These are phyloP conservation scores for Dysphania ambrosioides DNA, from an alignment of 148 eudicot genomes.

Conservation along the genomic window DNA sequence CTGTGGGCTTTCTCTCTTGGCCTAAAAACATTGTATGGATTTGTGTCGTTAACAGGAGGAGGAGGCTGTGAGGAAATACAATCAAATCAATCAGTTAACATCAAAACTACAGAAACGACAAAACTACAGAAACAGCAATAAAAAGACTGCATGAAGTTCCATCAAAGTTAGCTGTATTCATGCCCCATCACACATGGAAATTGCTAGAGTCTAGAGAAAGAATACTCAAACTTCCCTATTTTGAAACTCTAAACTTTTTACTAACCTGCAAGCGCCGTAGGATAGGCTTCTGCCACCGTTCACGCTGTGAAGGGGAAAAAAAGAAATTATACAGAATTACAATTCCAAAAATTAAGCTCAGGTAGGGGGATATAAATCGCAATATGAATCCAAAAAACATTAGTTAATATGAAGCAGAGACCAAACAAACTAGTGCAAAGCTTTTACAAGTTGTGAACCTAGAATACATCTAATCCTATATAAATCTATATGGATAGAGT, in stretches of 20 bases:
- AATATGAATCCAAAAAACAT: neutral
- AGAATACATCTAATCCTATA: neutral
- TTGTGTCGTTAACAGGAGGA: constrained; percentile 95
- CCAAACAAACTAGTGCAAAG: neutral
- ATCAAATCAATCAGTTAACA: constrained; percentile 3
- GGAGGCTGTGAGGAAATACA: constrained; percentile 63
- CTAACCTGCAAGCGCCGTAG: constrained; percentile 93
- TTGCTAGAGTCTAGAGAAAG: neutral
- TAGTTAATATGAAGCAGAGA: neutral
- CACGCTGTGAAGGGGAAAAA: constrained; percentile 48
- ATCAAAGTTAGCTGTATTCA: neutral
- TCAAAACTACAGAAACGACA: too few species aligned
- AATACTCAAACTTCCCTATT: too few species aligned
- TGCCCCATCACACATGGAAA: neutral
- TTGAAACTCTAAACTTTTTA: too few species aligned
- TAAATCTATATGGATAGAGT: neutral
- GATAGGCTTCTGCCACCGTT: constrained; percentile 83
- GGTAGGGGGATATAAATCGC: constrained; percentile 2
- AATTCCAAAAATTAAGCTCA: neutral
- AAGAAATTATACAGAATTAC: constrained; percentile 10
- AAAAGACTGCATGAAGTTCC: neutral
- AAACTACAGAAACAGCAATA: constrained; percentile 9
- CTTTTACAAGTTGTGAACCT: neutral
- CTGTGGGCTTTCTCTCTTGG: constrained; percentile 97
- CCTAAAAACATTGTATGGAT: constrained; percentile 95